These are phyloP conservation scores for Telfairia occidentalis DNA, from an alignment of 331 rosid species.

Conservation along the genomic window DNA sequence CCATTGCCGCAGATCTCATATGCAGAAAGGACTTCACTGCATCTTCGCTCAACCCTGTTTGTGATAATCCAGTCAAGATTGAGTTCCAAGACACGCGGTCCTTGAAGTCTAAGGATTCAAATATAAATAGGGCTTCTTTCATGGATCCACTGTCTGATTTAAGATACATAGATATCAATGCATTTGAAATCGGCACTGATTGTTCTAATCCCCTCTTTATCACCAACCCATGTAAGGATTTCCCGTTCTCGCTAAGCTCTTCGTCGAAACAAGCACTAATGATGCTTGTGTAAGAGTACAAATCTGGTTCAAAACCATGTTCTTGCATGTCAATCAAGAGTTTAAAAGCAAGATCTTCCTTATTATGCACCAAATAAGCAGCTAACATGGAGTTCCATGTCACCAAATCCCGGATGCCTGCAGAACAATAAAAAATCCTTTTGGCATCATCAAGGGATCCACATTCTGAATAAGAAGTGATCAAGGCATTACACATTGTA, in stretches of 20 bases:
- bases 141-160: slow-evolving; percentile 36
- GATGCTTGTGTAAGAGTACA: slow-evolving; percentile 58
- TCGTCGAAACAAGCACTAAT: slow-evolving; percentile 38
- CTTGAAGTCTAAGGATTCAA: slow-evolving; percentile 37
- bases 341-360: slow-evolving; percentile 39
- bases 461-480: slow-evolving; percentile 64
- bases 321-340: slow-evolving; percentile 50
- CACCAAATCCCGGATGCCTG: slow-evolving; percentile 39
- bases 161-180: slow-evolving; percentile 68
- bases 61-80: slow-evolving; percentile 58
- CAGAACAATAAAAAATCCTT: slow-evolving; percentile 40
- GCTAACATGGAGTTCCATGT: slow-evolving; percentile 77
- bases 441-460: slow-evolving; percentile 49
- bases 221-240: slow-evolving; percentile 53
- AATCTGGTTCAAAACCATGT: slow-evolving; percentile 58
- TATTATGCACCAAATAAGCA: slow-evolving; percentile 43
- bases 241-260: slow-evolving; percentile 31
- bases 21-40: slow-evolving; percentile 44
- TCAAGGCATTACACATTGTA: slow-evolving; percentile 49
- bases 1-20: slow-evolving; percentile 36
- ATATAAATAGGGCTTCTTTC: slow-evolving; percentile 47
- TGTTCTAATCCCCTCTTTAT: slow-evolving; percentile 54
- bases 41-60: slow-evolving; percentile 58
- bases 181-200: slow-evolving; percentile 56
- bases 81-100: slow-evolving; percentile 73